Base-by-base conservation (phyloP, 352 stramenopile species). In the Phytophthora podocarpi region DNA sequence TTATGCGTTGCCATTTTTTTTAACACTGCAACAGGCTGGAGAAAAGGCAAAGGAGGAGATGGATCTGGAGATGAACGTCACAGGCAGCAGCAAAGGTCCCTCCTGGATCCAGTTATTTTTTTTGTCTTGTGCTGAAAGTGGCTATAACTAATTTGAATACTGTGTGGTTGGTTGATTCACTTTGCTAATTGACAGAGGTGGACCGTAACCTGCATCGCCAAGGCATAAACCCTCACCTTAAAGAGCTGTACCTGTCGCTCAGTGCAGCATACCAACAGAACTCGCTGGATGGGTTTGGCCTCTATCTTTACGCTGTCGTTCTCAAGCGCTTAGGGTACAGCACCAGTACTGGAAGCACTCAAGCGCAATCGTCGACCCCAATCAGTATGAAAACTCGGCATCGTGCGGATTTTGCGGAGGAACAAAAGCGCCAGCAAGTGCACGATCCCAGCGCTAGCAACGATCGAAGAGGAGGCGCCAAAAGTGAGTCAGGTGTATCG, bases 31-130 rank as follows among this genome's bases (percentile, higher is more conserved):
- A 35, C 31, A 89, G 78, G 87, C 85, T 27, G 87, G 87, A 15
- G 87, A 95, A 58, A 91, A 93, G 47, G 72, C 77, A 34, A 93
- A 91, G 30, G 82, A 94, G 48, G 85, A 93, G 62, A 78, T 88
- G 70, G 74, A 85, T 54, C 60, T 91, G 6, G 78, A 91, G 50
- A 85, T 88, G 56, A 89, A 85, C 54, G 70, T 88, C 15, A 76
- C 80, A 27, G 72, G 76, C 23, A 65, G 72, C 24, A 74, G 72
- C 61, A 76, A 74, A 70, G 47, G 63, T 71, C n/a, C 5, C 35
- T 48, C 4, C 12, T 52, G 5, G 16, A 15, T 16, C 3, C 6
- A 24, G 16, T 50, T 54, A 3, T n/a, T 27, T 28, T 26, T 16
- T 30, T 18, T 31, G 34, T n/a, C 7, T 40, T 12, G n/a, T 47